Evolutionary conservation across 768 basidiomycete species (phyloP), one percentile per base, ranked within the genome.

Genomic region (Kondoa malvinella): DNA sequence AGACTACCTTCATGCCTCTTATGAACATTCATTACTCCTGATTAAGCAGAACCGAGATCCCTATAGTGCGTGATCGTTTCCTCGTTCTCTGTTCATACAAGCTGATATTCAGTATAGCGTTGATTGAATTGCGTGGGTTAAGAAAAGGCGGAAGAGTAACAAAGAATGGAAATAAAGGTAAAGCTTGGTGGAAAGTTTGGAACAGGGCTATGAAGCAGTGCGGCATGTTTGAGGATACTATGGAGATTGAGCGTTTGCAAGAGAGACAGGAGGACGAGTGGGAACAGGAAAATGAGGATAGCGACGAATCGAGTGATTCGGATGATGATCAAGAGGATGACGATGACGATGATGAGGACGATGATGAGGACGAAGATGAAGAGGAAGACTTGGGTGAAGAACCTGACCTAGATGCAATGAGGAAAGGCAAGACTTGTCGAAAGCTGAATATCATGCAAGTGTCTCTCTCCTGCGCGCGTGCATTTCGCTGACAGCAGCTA

Each of bases 291-390:
- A 25, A 60, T 31, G 58, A 60, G 50, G 50, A 56, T 56, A 25
- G 50, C 14, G 50, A 56, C 50, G 14, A 14, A 56, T 14, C 15
- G 15, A 25, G 25, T 14, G 50, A 14, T 14, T 14, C 14, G 89
- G 85, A 84, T 69, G 76, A 14, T 14, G 15, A 56, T 14, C 15
- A 56, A 56, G 50, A 56, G 12, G 30, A 26, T 60, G 25, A 60
- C 15, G 58, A 60, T 12, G 58, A 60, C 25, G 25, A 12, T 14
- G 58, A 31, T 31, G 14, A 4, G 4, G 58, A 60, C 58, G 58
- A 60, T 78, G 21, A 80, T 85, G 57, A 86, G 88, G 81, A 73
- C 76, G 65, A 63, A 33, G 61, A 34, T 15, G 66, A 57, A 34
- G 69, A 34, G 25, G 70, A 58, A 2, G 73, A 74, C 57, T 8